These are phyloP conservation scores for Arthrinium phaeospermum DNA, from an alignment of 2,329 filamentous ascomycete species.

Conservation along the genomic window DNA sequence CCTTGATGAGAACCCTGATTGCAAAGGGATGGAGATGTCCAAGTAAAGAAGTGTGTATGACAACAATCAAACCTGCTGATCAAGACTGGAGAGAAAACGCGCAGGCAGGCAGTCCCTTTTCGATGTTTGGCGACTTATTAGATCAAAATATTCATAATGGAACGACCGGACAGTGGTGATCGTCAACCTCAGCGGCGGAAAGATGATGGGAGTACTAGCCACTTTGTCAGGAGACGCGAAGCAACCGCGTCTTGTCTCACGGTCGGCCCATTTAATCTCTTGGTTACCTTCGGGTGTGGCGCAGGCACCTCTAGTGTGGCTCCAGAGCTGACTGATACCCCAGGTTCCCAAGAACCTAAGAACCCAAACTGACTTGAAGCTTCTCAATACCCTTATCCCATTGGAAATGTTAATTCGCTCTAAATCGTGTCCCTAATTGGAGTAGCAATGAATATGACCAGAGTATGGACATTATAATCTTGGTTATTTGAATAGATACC, in stretches of 20 bases:
- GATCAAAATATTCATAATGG: background rate
- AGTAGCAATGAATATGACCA: background rate
- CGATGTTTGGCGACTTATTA: background rate
- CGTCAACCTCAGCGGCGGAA: conserved; percentile 13
- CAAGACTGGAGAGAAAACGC: background rate
- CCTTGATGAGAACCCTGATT: background rate
- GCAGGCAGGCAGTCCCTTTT: background rate
- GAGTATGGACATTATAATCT: background rate
- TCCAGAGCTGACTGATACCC: background rate
- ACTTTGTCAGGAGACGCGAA: conserved; percentile 15
- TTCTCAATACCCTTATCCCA: background rate
- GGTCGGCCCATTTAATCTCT: background rate
- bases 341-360: background rate
- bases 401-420: no score
- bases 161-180: background rate
- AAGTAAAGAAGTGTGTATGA: background rate
- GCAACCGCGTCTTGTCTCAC: conserved; percentile 7
- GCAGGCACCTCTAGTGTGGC: background rate
- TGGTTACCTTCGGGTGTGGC: background rate
- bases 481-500: background rate
- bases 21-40: background rate
- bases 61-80: background rate
- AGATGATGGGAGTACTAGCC: conserved; percentile 15
- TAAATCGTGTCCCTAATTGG: background rate
- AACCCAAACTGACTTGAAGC: background rate